Base-by-base conservation (phyloP, 2,329 filamentous ascomycete genomes). In the Fusarium beomiforme region DNA sequence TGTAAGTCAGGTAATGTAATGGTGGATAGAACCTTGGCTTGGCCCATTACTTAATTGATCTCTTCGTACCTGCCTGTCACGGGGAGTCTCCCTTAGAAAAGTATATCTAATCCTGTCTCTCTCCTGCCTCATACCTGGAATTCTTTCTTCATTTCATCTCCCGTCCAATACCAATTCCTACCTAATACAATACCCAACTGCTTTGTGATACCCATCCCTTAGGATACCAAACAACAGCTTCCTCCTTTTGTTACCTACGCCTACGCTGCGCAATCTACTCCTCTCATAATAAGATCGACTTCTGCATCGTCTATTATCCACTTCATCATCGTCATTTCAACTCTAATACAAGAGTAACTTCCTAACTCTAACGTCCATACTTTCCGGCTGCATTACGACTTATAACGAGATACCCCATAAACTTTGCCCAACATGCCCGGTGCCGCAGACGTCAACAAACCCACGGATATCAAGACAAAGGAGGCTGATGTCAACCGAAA, bases 401-500 rank as follows among this genome's bases (percentile, higher is more conserved):
- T 73, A 74, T 69, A 67, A 43, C 36, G 56, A 61, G 64, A 68
- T 54, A 68, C 53, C 42, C 62, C 53, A 65, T 57, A 68, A 19
- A 49, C 58, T 41, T 64, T 53, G 67, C 63, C 64, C 75, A 76
- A 49, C 75, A 83, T 83, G 81, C 72, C 82, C 75, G 82, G 81
- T 71, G 76, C 53, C 53, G 26, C 75, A 72, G 81, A 81, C 71
- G 92, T 95, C 78, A 95, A 96, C 82, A 89, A 87, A 75, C 93
- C 93, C 34, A 91, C 89, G 69, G 88, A 96, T 81, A 77, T 87
- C 67, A 91, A 92, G 84, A 82, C 88, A 81, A 95, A 95, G 87
- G 93, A 97, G 85, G 88, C 88, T 74, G 91, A 97, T 80, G 91
- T 98, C 83, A 96, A 96, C 83, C 90, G 91, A 80, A 99, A 99